phyloP scores from a whole-genome alignment of 768 basidiomycete species.

The Hebeloma cylindrosporum region DNA sequence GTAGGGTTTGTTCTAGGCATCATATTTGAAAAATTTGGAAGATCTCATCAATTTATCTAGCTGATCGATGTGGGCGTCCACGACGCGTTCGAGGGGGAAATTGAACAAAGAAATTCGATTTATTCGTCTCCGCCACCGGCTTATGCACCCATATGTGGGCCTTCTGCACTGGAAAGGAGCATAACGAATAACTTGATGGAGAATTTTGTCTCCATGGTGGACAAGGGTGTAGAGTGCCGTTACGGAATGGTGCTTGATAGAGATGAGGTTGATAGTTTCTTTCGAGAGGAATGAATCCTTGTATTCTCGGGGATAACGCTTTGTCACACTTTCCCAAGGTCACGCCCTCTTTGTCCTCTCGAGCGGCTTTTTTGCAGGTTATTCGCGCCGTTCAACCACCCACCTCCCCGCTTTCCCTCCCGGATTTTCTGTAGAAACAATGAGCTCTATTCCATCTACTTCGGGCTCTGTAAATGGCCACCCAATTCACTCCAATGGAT shows the following conservation, averaged over 20 bases:
- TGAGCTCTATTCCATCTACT: slow-evolving; percentile 41
- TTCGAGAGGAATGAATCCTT: slow-evolving; percentile 9
- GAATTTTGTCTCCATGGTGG: slow-evolving; percentile 53
- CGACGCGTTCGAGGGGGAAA: not conserved
- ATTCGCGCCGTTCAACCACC: slow-evolving; percentile 12
- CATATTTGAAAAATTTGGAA: not conserved
- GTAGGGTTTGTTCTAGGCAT: slow-evolving; percentile 33
- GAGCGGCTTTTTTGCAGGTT: not conserved
- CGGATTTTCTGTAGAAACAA: slow-evolving; percentile 17
- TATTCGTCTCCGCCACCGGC: slow-evolving; percentile 49
- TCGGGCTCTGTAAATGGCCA: slow-evolving; percentile 54
- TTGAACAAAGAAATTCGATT: not conserved
- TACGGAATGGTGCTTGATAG: slow-evolving; percentile 34
- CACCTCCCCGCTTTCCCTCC: slow-evolving; percentile 14
- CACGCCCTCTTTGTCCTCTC: no score
- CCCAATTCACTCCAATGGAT: slow-evolving; percentile 49
- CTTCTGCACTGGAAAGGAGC: slow-evolving; percentile 35
- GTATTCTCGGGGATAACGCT: no score
- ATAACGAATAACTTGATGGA: slow-evolving; percentile 56
- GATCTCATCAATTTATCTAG: slow-evolving; percentile 1
- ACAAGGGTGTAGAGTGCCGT: slow-evolving; percentile 22
- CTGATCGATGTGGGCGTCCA: not conserved
- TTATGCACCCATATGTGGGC: slow-evolving; percentile 52
- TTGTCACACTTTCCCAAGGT: no score
- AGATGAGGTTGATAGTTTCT: slow-evolving; percentile 36